These are phyloP conservation scores for Pyricularia sp. DNA, from an alignment of 2,329 filamentous ascomycete species.

Conservation along the genomic window DNA sequence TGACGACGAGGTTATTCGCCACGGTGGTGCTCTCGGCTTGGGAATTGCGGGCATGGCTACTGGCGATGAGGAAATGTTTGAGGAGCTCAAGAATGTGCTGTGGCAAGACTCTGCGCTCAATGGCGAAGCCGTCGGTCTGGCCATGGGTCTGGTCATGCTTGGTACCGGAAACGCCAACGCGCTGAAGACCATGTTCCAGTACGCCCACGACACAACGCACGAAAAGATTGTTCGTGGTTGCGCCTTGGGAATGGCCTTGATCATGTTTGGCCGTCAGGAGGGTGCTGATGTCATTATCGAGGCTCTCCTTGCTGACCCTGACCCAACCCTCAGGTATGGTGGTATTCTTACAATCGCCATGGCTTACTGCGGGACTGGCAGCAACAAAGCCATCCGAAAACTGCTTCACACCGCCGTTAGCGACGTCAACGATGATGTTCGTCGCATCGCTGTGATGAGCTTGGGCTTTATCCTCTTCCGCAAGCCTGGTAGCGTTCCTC, in stretches of 20 bases:
- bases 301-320: conserved; percentile 81
- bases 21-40: conserved; percentile 86
- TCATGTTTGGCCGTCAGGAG: conserved; percentile 96
- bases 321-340: conserved; percentile 86
- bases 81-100: conserved; percentile 76
- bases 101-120: conserved; percentile 93
- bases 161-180: conserved; percentile 93
- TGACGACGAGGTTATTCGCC: conserved; percentile 86
- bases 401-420: conserved; percentile 92
- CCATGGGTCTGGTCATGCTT: conserved; percentile 97
- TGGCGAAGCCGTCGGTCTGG: conserved; percentile 86
- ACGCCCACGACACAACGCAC: conserved; percentile 94
- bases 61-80: conserved; percentile 79
- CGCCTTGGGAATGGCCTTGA: conserved; percentile 90
- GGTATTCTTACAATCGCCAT: conserved; percentile 98
- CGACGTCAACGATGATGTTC: conserved; percentile 95
- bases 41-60: conserved; percentile 98
- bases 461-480: conserved; percentile 97
- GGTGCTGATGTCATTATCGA: conserved; percentile 90
- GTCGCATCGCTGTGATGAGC: conserved; percentile 91
- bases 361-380: conserved; percentile 92
- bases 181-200: conserved; percentile 92
- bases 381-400: conserved; percentile 96
- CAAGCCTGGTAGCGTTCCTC: conserved; percentile 90
- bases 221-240: conserved; percentile 97